These are phyloP conservation scores for Calophaca sinica DNA, from an alignment of 306 rosid genomes.

Conservation along the genomic window DNA sequence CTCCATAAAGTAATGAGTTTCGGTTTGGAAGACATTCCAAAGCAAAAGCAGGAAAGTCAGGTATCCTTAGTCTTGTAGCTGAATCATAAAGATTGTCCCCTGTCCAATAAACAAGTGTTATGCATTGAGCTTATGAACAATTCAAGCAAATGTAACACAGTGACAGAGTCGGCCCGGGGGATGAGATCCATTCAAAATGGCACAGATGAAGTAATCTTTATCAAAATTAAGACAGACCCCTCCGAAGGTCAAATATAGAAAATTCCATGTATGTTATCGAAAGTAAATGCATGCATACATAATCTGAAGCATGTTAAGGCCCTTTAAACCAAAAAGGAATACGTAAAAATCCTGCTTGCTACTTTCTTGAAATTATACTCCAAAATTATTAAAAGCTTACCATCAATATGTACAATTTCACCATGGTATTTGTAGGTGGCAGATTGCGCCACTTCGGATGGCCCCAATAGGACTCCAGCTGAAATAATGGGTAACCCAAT, in stretches of 20 bases:
- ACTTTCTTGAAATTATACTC: slow-evolving; percentile 20
- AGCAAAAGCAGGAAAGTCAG: slow-evolving; percentile 92
- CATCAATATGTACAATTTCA: slow-evolving; percentile 75
- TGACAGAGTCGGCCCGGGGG: neutral
- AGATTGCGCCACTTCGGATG: slow-evolving; percentile 85
- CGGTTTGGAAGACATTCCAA: slow-evolving; percentile 93
- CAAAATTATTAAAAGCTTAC: slow-evolving; percentile 56
- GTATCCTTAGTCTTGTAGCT: slow-evolving; percentile 68
- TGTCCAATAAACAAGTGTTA: slow-evolving; percentile 43
- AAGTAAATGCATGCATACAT: slow-evolving; percentile 22
- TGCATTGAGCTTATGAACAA: slow-evolving; percentile 34
- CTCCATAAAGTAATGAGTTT: slow-evolving; percentile 79
- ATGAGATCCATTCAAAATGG: neutral
- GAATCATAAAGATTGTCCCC: slow-evolving; percentile 85
- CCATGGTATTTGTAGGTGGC: slow-evolving; percentile 78
- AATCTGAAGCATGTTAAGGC: neutral
- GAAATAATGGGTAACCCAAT: slow-evolving; percentile 50
- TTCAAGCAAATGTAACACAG: slow-evolving; percentile 2
- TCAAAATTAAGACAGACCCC: neutral
- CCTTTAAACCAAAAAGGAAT: neutral
- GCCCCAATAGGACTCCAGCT: slow-evolving; percentile 98
- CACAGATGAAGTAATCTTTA: slow-evolving; percentile 11
- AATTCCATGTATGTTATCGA: slow-evolving; percentile 15
- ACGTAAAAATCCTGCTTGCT: neutral
- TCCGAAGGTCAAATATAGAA: neutral